These are phyloP conservation scores for Cucumis cinereus DNA, from an alignment of 306 rosid species.

Conservation along the genomic window DNA sequence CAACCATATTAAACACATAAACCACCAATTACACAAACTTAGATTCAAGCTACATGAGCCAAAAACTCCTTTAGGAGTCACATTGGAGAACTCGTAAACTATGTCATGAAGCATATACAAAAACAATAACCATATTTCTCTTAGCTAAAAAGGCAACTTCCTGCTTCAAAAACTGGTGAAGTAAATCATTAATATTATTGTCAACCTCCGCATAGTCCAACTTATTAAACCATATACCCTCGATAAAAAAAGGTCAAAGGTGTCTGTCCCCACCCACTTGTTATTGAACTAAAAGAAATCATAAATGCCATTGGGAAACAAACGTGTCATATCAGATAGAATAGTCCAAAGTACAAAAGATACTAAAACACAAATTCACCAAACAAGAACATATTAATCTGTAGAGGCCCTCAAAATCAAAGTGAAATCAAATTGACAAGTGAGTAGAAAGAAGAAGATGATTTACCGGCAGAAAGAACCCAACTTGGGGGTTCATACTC, in stretches of 20 bases:
- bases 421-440: background rate
- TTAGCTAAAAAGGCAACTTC: background rate
- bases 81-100: background rate
- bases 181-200: no score
- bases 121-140: background rate
- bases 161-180: background rate
- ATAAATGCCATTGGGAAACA: background rate
- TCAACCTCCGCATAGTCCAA: no score
- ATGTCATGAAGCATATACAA: background rate
- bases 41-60: background rate
- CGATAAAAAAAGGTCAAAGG: no score
- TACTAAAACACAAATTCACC: background rate
- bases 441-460: background rate
- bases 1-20: no score
- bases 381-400: background rate
- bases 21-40: background rate
- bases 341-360: background rate
- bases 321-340: background rate
- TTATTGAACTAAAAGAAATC: background rate
- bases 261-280: no score
- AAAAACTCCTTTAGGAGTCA: background rate
- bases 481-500: constrained; percentile 88
- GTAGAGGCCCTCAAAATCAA: background rate
- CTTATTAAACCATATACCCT: no score
- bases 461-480: constrained; percentile 49